Conservation (phyloP, 495 filamentous ascomycete species). For the Mycothermus thermophilus region DNA sequence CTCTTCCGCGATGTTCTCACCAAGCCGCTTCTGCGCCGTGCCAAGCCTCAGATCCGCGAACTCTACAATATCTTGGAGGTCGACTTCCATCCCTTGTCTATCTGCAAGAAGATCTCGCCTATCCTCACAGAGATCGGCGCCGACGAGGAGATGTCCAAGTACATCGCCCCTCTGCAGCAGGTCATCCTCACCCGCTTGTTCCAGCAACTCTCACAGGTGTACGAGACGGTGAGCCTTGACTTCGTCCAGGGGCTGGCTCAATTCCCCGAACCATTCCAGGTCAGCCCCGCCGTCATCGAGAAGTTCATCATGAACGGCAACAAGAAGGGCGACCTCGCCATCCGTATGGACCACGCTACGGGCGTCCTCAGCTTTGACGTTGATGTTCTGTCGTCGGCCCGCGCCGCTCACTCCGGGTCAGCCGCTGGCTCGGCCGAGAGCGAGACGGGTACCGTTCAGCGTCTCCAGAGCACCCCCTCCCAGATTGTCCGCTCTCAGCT, state of each 20-base stretch:
- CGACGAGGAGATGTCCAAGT: constrained; percentile 93
- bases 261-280: constrained; percentile 95
- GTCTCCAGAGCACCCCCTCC: constrained; percentile 90
- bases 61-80: constrained; percentile 98
- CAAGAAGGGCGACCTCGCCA: constrained; percentile 97
- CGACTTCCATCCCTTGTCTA: constrained; percentile 95
- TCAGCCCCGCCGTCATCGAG: constrained; percentile 81
- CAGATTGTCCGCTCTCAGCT: constrained; percentile 96
- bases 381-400: constrained; percentile 93
- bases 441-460: constrained; percentile 75
- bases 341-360: constrained; percentile 88
- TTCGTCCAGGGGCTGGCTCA: constrained; percentile 89
- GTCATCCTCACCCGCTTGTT: constrained; percentile 96
- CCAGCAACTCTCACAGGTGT: constrained; percentile 97
- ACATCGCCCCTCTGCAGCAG: constrained; percentile 87
- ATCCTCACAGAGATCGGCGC: constrained; percentile 88
- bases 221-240: constrained; percentile 89
- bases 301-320: constrained; percentile 99
- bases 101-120: constrained; percentile 97
- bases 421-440: constrained; percentile 77
- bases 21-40: constrained; percentile 85
- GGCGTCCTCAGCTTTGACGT: constrained; percentile 94
- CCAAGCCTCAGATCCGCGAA: constrained; percentile 82
- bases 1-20: constrained; percentile 91
- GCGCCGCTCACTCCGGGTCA: constrained; percentile 77